Conservation (phyloP, 768 basidiomycete species). For the Tubosaeta sp. region DNA sequence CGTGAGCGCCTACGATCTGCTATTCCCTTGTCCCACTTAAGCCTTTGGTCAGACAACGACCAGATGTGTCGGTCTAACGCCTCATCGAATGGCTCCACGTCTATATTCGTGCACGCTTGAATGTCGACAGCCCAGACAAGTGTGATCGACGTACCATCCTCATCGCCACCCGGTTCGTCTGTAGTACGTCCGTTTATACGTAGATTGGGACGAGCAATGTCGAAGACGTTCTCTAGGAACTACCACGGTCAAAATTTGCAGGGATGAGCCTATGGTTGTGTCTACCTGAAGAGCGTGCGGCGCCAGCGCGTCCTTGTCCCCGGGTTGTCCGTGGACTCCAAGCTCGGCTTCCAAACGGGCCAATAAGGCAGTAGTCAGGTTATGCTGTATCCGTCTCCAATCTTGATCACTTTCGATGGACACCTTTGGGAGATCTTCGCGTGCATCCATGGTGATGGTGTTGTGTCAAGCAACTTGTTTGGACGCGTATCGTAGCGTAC, state of each 20-base stretch:
- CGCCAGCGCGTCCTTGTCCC: slow-evolving; percentile 45
- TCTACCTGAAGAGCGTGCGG: slow-evolving; percentile 51
- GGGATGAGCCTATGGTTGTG: background rate
- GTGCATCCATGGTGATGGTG: slow-evolving; percentile 21
- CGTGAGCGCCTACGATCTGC: no score
- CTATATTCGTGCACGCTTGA: slow-evolving; percentile 29
- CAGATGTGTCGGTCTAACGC: slow-evolving; percentile 79
- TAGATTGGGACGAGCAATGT: slow-evolving; percentile 58
- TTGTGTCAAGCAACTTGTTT: background rate
- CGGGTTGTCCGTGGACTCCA: slow-evolving; percentile 33
- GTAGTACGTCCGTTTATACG: slow-evolving; percentile 78
- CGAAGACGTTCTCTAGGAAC: slow-evolving; percentile 53
- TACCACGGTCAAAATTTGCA: slow-evolving; percentile 20
- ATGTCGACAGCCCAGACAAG: background rate
- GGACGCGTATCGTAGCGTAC: slow-evolving; percentile 1
- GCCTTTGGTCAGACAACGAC: slow-evolving; percentile 69
- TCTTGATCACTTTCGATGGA: slow-evolving; percentile 63
- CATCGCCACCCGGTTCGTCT: slow-evolving; percentile 56
- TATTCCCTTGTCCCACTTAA: slow-evolving; percentile 57
- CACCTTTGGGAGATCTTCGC: slow-evolving; percentile 48
- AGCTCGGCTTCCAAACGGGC: slow-evolving; percentile 46
- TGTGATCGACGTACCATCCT: slow-evolving; percentile 40
- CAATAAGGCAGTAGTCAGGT: slow-evolving; percentile 46
- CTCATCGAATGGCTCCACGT: slow-evolving; percentile 83
- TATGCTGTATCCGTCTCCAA: slow-evolving; percentile 59